Evolutionary conservation across 2,329 filamentous ascomycete species (phyloP).

Genomic region (Xylariomycetidae sp.): DNA sequence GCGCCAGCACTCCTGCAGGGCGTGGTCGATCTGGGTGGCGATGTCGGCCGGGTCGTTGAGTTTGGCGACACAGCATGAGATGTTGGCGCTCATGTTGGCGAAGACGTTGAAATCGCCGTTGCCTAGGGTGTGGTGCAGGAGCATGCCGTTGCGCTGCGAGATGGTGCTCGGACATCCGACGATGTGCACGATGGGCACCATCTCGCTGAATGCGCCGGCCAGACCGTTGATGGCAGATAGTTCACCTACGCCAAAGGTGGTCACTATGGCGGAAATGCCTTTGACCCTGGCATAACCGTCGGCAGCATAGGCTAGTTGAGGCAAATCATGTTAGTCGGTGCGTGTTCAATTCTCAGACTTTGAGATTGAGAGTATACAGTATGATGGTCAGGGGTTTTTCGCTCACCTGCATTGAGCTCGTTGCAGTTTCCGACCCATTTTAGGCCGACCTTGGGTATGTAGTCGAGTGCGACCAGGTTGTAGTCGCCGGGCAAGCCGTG

Average conservation of each 20-base stretch:
- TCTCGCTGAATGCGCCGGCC: slow-evolving; percentile 70
- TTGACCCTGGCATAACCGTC: slow-evolving; percentile 74
- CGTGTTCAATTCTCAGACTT: too few relatives aligned
- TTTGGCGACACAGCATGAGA: slow-evolving; percentile 68
- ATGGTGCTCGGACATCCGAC: slow-evolving; percentile 46
- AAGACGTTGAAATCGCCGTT: slow-evolving; percentile 83
- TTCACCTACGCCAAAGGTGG: slow-evolving; percentile 72
- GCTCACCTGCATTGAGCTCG: slow-evolving; percentile 65
- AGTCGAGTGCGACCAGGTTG: slow-evolving; percentile 66
- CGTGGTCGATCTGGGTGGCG: slow-evolving; percentile 71
- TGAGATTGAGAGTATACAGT: too few relatives aligned
- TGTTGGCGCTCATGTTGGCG: slow-evolving; percentile 67
- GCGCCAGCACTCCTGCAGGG: slow-evolving; percentile 69
- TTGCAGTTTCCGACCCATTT: slow-evolving; percentile 68
- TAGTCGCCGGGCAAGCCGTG: slow-evolving; percentile 71
- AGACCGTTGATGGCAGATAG: slow-evolving; percentile 71
- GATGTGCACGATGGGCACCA: slow-evolving; percentile 62
- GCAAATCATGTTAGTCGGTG: slow-evolving; percentile 10
- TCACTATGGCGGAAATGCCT: slow-evolving; percentile 65
- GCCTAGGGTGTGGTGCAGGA: slow-evolving; percentile 66
- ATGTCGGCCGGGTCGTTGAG: slow-evolving; percentile 67
- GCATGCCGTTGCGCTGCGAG: slow-evolving; percentile 40
- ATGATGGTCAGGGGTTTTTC: neutral
- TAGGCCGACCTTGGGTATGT: slow-evolving; percentile 53
- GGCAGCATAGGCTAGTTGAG: slow-evolving; percentile 61